Evolutionary conservation across 176 grass and related monocot species (phyloP), one percentile per base, ranked within the genome.

Genomic region (Alloteropsis semialata): DNA sequence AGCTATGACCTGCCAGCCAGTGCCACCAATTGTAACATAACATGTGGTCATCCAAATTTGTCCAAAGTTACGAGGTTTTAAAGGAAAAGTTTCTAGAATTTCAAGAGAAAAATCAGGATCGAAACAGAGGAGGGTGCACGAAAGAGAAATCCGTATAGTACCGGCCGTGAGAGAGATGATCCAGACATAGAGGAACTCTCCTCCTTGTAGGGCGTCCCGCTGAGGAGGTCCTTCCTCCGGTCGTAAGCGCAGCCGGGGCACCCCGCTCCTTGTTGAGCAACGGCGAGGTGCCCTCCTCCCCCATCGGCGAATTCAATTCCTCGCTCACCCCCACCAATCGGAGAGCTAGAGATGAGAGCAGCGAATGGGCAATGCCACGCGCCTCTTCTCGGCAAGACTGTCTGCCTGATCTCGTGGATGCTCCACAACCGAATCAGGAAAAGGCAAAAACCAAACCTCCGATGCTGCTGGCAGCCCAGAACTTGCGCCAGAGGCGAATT

Each of bases 141-240:
- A 6, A 18, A 19, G 24, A 14, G 15, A 33, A 34, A 14, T 18
- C 10, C 22, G n/a, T n/a, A n/a, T n/a, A n/a, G 36, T 88, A 88
- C 86, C 82, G 13, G 72, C 62, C 22, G 75, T 82, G 80, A 92
- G 77, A 13, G 56, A 88, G 45, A 88, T 54, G 38, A 82, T 24
- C 86, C 90, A 92, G 84, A 92, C 38, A 29, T 81, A 85, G 25
- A 92, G 65, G 72, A 92, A 89, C 65, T 92, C n/a, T n/a, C n/a
- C n/a, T n/a, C 84, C 36, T 74, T 81, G 66, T 92, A 92, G 6
- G 90, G 90, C 57, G 81, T 81, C 30, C 79, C 87, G 8, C 5
- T 76, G 2, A 32, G 39, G 16, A 14, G 9, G 42, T 38, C 68
- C 69, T 84, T 89, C 72, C 71, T 84, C 12, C 28, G 68, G 27